Conservation (phyloP, 257 asterid genomes). For the Ballota nigra region DNA sequence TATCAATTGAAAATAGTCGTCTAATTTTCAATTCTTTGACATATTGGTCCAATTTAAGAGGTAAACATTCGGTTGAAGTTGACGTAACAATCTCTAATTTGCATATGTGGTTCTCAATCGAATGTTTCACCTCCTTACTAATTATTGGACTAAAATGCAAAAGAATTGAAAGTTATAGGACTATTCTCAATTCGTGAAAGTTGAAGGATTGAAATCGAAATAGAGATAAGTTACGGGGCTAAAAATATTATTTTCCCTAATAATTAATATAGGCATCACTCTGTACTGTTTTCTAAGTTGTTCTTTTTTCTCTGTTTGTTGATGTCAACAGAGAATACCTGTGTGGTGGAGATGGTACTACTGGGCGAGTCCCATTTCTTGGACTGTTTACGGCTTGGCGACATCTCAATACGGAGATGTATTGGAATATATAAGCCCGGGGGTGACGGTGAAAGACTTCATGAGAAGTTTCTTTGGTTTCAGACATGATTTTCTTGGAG, state of each 20-base stretch:
- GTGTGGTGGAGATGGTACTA: constrained; percentile 67
- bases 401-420: constrained; percentile 47
- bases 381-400: constrained; percentile 48
- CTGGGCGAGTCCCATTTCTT: constrained; percentile 46
- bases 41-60: too few relatives aligned
- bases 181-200: too few relatives aligned
- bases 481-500: constrained; percentile 55
- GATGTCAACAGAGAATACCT: constrained; percentile 35
- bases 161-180: too few relatives aligned
- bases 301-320: not conserved
- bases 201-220: too few relatives aligned
- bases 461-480: constrained; percentile 47
- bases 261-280: not conserved
- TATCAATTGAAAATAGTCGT: too few relatives aligned
- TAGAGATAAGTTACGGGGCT: not conserved
- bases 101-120: too few relatives aligned
- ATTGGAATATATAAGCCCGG: not conserved
- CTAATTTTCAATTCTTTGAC: too few relatives aligned
- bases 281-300: not conserved
- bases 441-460: constrained; percentile 42
- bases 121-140: too few relatives aligned
- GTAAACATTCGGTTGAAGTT: too few relatives aligned
- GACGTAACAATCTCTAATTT: too few relatives aligned
- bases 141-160: too few relatives aligned
- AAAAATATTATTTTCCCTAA: not conserved